These are phyloP conservation scores for Extremus antarcticus DNA, from an alignment of 495 filamentous ascomycete species.

Conservation along the genomic window DNA sequence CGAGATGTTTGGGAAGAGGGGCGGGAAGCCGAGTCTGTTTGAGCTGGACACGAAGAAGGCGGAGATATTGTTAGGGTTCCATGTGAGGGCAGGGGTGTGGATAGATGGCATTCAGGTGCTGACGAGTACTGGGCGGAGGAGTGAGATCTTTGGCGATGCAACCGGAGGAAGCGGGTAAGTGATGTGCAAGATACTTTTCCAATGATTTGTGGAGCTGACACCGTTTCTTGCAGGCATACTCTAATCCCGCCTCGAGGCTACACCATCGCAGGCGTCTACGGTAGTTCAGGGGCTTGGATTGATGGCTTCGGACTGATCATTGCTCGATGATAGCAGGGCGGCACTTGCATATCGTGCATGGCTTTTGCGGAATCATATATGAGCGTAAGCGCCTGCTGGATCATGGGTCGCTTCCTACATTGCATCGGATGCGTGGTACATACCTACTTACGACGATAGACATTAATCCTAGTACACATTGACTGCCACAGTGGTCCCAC, in stretches of 20 bases:
- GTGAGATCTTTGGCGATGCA: conserved; percentile 73
- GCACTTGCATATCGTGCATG: too few species aligned
- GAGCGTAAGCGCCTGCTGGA: too few species aligned
- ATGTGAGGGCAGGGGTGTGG: conserved; percentile 69
- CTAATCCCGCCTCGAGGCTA: conserved; percentile 85
- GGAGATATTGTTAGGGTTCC: conserved; percentile 81
- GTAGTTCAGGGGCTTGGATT: conserved; percentile 70
- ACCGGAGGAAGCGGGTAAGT: conserved; percentile 71
- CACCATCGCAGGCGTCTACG: conserved; percentile 76
- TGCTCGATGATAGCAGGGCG: conserved; percentile 37
- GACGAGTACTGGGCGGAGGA: conserved; percentile 77
- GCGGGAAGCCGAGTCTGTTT: conserved; percentile 65
- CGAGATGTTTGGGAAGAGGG: conserved; percentile 82
- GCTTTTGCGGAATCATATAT: too few species aligned
- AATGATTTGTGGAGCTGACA: conserved; percentile 17
- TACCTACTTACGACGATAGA: too few species aligned
- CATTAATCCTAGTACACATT: too few species aligned
- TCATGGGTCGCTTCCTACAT: too few species aligned
- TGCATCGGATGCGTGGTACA: too few species aligned
- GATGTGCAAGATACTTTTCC: too few species aligned
- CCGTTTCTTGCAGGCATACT: conserved; percentile 51
- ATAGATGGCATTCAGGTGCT: conserved; percentile 87
- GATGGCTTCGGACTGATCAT: conserved; percentile 86
- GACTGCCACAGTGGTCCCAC: too few species aligned
- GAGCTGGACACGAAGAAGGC: conserved; percentile 72